Percentiles rank a stretch among this genome's conserved stretches.
These are phyloP conservation scores for Phytophthora fragariae DNA, from an alignment of 352 stramenopile species.

Conservation along the genomic window DNA sequence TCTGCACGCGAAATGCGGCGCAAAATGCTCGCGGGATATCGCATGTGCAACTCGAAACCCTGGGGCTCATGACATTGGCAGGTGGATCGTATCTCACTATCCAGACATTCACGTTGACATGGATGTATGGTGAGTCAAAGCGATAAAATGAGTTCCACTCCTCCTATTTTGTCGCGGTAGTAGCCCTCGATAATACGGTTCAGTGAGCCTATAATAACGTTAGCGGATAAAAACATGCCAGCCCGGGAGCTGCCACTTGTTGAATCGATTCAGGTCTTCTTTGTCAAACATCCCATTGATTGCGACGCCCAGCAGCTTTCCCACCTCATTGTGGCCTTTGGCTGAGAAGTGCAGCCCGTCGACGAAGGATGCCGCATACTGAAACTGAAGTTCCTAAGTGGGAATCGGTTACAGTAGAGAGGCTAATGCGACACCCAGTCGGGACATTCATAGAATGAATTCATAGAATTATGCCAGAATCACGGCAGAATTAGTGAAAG, in stretches of 20 bases:
- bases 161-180: too few species aligned
- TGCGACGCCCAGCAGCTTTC: constrained; percentile 19
- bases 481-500: too few species aligned
- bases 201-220: background rate
- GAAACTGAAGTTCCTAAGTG: constrained; percentile 35
- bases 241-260: constrained; percentile 46
- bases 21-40: background rate
- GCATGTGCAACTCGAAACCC: background rate
- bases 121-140: background rate
- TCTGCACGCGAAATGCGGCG: background rate
- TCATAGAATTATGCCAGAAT: too few species aligned
- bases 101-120: background rate
- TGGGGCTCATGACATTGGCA: background rate
- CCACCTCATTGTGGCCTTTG: constrained; percentile 46
- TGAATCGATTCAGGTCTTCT: constrained; percentile 21
- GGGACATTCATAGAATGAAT: too few species aligned
- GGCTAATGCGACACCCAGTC: too few species aligned
- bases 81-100: background rate
- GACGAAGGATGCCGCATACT: constrained; percentile 44
- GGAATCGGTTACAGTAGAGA: too few species aligned
- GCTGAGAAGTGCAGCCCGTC: constrained; percentile 63
- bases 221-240: constrained; percentile 54
- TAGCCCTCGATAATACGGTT: too few species aligned
- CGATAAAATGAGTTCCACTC: too few species aligned
- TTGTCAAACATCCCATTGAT: constrained; percentile 37